These are phyloP conservation scores for Penicillium sp. DNA, from an alignment of 2,329 filamentous ascomycete genomes.

Conservation along the genomic window DNA sequence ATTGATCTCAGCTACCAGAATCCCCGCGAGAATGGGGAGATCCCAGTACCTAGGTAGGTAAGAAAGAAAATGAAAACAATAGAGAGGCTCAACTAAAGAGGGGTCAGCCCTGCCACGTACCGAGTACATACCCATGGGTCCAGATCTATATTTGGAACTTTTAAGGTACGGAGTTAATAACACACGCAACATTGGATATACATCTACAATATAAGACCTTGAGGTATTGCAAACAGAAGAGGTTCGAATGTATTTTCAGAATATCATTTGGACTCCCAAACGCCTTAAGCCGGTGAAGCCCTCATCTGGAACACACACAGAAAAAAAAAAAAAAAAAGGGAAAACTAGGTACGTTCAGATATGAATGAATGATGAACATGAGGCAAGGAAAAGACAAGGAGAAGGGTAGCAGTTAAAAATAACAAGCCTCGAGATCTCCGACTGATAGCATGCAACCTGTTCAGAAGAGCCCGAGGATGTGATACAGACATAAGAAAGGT, in stretches of 20 bases:
- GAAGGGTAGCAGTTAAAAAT: slow-evolving; percentile 6
- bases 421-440: background rate
- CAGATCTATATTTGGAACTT: slow-evolving; percentile 8
- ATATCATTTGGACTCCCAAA: slow-evolving; percentile 21
- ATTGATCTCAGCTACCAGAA: background rate
- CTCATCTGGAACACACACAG: slow-evolving; percentile 15
- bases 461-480: background rate
- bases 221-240: background rate
- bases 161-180: background rate
- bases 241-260: slow-evolving; percentile 13
- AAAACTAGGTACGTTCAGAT: slow-evolving; percentile 18
- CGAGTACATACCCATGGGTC: slow-evolving; percentile 6
- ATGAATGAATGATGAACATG: slow-evolving; percentile 9
- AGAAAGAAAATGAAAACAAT: background rate
- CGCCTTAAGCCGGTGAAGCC: slow-evolving; percentile 15
- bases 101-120: background rate
- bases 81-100: background rate
- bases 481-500: slow-evolving; percentile 15
- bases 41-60: background rate
- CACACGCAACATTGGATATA: background rate
- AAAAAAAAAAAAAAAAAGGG: slow-evolving; percentile 10
- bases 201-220: background rate
- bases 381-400: slow-evolving; percentile 12
- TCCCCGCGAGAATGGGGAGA: background rate
- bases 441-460: background rate